Evolutionary conservation across 805 yeast species (phyloP).

Genomic region (Groenewaldozyma salmanticensis): DNA sequence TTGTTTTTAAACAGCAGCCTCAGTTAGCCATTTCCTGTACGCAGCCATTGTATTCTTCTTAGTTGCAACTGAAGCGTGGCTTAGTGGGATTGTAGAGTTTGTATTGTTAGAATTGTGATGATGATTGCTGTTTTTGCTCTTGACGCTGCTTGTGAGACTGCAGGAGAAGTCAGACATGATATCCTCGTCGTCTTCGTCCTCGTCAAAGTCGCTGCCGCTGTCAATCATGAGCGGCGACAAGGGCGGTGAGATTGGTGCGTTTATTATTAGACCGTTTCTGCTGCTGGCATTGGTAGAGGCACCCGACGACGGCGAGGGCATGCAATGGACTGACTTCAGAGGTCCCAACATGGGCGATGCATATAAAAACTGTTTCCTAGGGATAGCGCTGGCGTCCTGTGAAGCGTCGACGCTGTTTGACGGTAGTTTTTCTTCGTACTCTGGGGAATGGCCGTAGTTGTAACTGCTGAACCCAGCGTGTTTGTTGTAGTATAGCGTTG

Average conservation of each 20-base stretch:
- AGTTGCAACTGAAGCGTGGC: neutral
- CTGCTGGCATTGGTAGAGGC: too few relatives aligned
- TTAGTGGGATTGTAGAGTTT: neutral
- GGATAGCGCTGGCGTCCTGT: conserved; percentile 1
- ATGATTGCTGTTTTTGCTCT: neutral
- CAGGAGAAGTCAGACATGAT: neutral
- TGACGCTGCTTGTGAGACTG: neutral
- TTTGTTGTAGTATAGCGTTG: too few relatives aligned
- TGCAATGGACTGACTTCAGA: too few relatives aligned
- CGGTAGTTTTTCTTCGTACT: conserved; percentile 1
- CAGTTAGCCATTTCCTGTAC: neutral
- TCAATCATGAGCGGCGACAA: neutral
- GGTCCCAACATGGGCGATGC: conserved; percentile 3
- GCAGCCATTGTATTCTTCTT: neutral
- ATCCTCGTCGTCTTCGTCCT: too few relatives aligned
- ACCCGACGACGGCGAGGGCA: too few relatives aligned
- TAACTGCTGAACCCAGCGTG: too few relatives aligned
- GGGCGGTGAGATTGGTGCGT: neutral
- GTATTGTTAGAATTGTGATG: neutral
- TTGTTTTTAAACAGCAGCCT: neutral
- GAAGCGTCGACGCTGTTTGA: neutral
- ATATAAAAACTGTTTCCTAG: conserved; percentile 5
- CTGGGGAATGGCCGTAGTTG: too few relatives aligned
- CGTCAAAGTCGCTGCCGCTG: too few relatives aligned
- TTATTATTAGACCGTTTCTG: too few relatives aligned